Evolutionary conservation across 129 eudicot species (phyloP).

Genomic region (Helianthus tuberosus): DNA sequence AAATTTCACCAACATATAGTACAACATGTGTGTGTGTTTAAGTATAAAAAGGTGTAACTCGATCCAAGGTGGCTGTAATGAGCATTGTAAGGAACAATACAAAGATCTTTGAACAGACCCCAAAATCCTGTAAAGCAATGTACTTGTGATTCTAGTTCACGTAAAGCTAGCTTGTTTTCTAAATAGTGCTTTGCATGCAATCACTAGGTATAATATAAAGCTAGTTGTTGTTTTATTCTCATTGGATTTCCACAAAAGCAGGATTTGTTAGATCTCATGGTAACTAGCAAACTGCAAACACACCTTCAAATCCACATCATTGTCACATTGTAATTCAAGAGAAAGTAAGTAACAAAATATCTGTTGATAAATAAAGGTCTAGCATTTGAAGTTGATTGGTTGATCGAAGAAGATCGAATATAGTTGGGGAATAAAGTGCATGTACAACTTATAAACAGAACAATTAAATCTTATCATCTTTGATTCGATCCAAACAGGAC

Average conservation of each 20-base stretch:
- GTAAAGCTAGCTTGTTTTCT: background rate
- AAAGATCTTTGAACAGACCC: slow-evolving; percentile 29
- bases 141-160: slow-evolving; percentile 27
- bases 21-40: slow-evolving; percentile 13
- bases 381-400: slow-evolving; percentile 9
- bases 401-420: slow-evolving; percentile 20
- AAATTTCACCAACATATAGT: slow-evolving; percentile 21
- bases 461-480: slow-evolving; percentile 31
- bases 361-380: slow-evolving; percentile 6
- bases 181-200: slow-evolving; percentile 12
- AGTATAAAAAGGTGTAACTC: slow-evolving; percentile 35
- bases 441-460: background rate
- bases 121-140: slow-evolving; percentile 19
- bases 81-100: background rate
- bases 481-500: slow-evolving; percentile 35
- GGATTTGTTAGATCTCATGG: slow-evolving; percentile 3
- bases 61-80: slow-evolving; percentile 24
- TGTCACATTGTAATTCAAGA: slow-evolving; percentile 21
- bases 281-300: background rate
- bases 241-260: background rate
- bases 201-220: slow-evolving; percentile 21
- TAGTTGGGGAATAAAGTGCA: slow-evolving; percentile 17
- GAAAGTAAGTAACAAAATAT: slow-evolving; percentile 5
- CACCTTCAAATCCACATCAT: slow-evolving; percentile 13
- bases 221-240: slow-evolving; percentile 4